phyloP scores from a whole-genome alignment of 495 filamentous ascomycete genomes.

The Schizothecium vesticola region DNA sequence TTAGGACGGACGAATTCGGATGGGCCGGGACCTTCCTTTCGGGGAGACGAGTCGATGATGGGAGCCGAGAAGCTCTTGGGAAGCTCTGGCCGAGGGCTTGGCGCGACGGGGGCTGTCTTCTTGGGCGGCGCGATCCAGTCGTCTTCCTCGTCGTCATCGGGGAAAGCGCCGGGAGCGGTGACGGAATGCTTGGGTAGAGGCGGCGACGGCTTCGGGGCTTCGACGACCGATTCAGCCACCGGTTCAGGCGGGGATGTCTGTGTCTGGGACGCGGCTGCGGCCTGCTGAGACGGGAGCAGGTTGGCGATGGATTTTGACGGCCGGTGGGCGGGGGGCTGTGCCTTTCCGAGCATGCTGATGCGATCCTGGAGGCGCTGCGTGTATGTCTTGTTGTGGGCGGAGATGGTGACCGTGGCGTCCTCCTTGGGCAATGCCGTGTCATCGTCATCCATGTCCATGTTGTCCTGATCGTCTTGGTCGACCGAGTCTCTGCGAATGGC shows the following conservation, averaged over 20 bases:
- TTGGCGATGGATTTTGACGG: slow-evolving; percentile 66
- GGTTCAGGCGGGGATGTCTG: slow-evolving; percentile 44
- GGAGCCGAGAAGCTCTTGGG: slow-evolving; percentile 55
- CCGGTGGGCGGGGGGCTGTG: slow-evolving; percentile 54
- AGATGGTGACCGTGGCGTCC: slow-evolving; percentile 31
- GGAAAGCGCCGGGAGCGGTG: slow-evolving; percentile 48
- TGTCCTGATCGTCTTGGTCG: slow-evolving; percentile 49
- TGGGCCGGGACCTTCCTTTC: slow-evolving; percentile 37
- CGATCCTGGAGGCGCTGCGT: slow-evolving; percentile 88
- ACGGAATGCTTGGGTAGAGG: slow-evolving; percentile 28
- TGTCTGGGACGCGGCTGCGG: slow-evolving; percentile 10
- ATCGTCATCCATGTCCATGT: slow-evolving; percentile 52
- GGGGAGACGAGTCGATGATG: slow-evolving; percentile 51
- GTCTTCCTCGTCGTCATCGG: slow-evolving; percentile 58
- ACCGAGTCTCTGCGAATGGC: slow-evolving; percentile 31
- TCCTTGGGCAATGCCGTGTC: slow-evolving; percentile 37
- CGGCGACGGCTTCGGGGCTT: slow-evolving; percentile 18
- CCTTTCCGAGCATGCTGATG: slow-evolving; percentile 87
- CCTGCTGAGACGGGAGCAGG: slow-evolving; percentile 29
- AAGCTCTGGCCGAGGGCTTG: slow-evolving; percentile 43
- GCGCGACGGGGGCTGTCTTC: slow-evolving; percentile 13
- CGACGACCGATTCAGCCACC: slow-evolving; percentile 33
- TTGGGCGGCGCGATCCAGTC: slow-evolving; percentile 75
- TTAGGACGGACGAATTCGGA: slow-evolving; percentile 39
- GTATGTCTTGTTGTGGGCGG: slow-evolving; percentile 73